Evolutionary conservation across 2,329 filamentous ascomycete species (phyloP).

Genomic region (Exophiala sp.): DNA sequence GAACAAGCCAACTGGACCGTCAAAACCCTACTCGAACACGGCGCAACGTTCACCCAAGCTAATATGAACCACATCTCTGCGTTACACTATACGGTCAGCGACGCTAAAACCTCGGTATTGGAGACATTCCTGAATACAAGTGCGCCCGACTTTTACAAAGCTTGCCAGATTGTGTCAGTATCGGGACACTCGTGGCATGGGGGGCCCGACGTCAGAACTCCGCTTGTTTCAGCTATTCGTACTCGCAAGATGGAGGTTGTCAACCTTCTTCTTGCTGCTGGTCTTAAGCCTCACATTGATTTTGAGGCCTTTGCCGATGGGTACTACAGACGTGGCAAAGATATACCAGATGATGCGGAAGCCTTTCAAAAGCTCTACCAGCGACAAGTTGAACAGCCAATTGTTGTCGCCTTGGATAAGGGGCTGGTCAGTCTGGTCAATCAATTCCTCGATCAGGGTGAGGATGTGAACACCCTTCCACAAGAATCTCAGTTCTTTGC

Average conservation of each 20-base stretch:
- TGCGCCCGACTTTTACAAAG: conserved; percentile 54
- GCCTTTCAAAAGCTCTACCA: conserved; percentile 51
- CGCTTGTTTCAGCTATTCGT: conserved; percentile 59
- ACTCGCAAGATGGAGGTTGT: conserved; percentile 53
- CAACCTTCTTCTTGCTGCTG: conserved; percentile 60
- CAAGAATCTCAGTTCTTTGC: conserved; percentile 27
- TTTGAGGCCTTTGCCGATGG: conserved; percentile 64
- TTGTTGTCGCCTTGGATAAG: conserved; percentile 58
- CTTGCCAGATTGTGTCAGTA: conserved; percentile 63
- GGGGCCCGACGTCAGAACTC: conserved; percentile 40
- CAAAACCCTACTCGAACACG: conserved; percentile 62
- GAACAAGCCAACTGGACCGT: conserved; percentile 65
- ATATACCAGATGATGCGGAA: conserved; percentile 36
- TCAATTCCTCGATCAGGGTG: conserved; percentile 61
- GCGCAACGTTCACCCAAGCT: conserved; percentile 70
- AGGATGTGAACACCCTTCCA: conserved; percentile 61
- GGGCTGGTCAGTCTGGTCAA: conserved; percentile 52
- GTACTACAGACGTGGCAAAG: conserved; percentile 44
- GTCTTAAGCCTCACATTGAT: conserved; percentile 58
- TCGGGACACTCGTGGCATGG: conserved; percentile 31
- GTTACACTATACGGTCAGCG: conserved; percentile 62
- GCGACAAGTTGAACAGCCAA: conserved; percentile 57
- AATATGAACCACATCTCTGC: conserved; percentile 63
- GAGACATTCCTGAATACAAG: conserved; percentile 54
- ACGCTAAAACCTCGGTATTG: conserved; percentile 45